Percentiles rank a stretch among this genome's conserved stretches.
Evolutionary conservation across 306 rosid species (phyloP).

Genomic region (Oemleria cerasiformis): DNA sequence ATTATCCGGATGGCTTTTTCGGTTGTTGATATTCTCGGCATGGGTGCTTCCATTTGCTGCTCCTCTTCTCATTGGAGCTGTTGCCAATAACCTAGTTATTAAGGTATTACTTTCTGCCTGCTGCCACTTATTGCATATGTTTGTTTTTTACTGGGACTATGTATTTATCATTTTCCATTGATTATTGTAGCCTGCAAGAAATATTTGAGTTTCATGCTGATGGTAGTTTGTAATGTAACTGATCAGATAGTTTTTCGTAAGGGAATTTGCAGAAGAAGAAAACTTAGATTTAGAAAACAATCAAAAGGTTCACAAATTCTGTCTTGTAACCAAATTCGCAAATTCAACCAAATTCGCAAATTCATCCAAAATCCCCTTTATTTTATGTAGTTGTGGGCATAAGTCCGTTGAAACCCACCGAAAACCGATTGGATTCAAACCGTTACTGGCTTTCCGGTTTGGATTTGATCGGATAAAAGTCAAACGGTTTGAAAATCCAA

Average conservation of each 20-base stretch:
- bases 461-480: too few species aligned
- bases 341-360: too few species aligned
- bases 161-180: not conserved
- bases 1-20: constrained; percentile 95
- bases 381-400: too few species aligned
- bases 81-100: constrained; percentile 74
- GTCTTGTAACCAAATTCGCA: too few species aligned
- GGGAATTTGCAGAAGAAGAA: too few species aligned
- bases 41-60: constrained; percentile 97
- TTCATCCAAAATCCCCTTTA: too few species aligned
- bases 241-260: not conserved
- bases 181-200: not conserved
- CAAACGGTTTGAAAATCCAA: too few species aligned
- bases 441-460: too few species aligned
- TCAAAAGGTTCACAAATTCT: too few species aligned
- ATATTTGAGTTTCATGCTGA: not conserved
- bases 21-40: constrained; percentile 58
- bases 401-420: too few species aligned
- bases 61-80: constrained; percentile 82
- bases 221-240: not conserved
- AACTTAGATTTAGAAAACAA: too few species aligned
- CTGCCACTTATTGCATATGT: constrained; percentile 12
- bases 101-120: constrained; percentile 50
- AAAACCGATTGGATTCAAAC: too few species aligned
- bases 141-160: not conserved